Evolutionary conservation across 768 basidiomycete genomes (phyloP), one percentile per base, ranked within the genome.

Genomic region (Suillus hirtellus): DNA sequence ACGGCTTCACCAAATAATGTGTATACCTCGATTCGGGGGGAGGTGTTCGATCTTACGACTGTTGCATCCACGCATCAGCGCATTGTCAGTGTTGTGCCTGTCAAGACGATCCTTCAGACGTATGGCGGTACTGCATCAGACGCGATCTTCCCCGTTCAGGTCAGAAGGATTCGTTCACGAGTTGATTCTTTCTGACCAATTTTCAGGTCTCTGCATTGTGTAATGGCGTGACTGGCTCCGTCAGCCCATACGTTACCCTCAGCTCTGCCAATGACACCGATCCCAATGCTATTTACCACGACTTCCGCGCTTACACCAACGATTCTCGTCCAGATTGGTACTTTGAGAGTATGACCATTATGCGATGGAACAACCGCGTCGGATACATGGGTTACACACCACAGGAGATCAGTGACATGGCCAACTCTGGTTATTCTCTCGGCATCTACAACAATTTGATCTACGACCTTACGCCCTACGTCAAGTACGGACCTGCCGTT

Each of bases 251-350:
- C 74, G 87, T 99, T 24, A 82, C 83, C 1, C 81, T 96, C 65
- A 85, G 87, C 69, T 84, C 91, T 7, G 80, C 80, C 67, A 99
- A 99, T 78, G 84, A 84, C 71, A 86, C 89, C 24, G 89, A 92
- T 65, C 71, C 78, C 19, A 91, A 95, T 69, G 81, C 90, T 0
- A 81, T 87, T 69, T 99, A 99, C 73, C 97, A 99, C 74, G 96
- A 99, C 73, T 99, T 99, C 86, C 91, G 96, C 19, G 89, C 89
- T 0, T 88, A 82, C 72, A 90, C 89, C 42, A 90, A 88, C 64
- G 96, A 99, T 71, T 89, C 90, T 0, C 86, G 97, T 10, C 96
- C 97, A 0, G 97, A 99, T 72, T 99, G 97, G 97, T 99, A 99
- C 75, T 95, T 92, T 67, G 91, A 99, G 78, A 82, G 81, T 64